Base-by-base conservation (phyloP, 768 basidiomycete genomes). In the Psilocybe tampanensis region DNA sequence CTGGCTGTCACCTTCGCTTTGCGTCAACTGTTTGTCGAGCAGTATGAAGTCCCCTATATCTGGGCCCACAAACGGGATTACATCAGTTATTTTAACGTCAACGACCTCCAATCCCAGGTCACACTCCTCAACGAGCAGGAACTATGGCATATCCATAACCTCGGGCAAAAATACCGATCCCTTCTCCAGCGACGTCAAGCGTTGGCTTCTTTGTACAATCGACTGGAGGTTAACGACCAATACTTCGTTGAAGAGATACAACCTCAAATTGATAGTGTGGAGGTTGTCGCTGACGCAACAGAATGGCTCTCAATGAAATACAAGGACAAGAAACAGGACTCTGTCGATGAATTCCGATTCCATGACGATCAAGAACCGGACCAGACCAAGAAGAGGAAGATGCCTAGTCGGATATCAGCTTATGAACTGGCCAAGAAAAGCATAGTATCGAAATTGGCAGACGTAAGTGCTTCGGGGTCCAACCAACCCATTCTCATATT, bases 21-120 rank as follows among this genome's bases (percentile, higher is more conserved):
- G 33, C 81, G 86, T 32, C 92, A 86, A 68, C 79, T 98, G 53
- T 95, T 98, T 72, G 73, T 93, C 48, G 86, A 94, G 42, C 86
- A 92, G 64, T 89, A 91, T 61, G 97, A 99, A 70, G 95, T 98
- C 7, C 94, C 97, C 0, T 95, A 94, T 73, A 86, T 98, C 60
- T 97, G 91, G 90, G 85, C 86, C 17, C 94, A 98, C 77, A 92
- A 92, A 65, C 84, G 92, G 34, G 97, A 99, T 70, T 89, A 92
- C 66, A 89, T 98, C 65, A 86, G 86, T 44, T 84, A 90, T 70
- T 92, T 91, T 71, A 90, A 94, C 65, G 78, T 84, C 45, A 70
- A 75, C 29, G 86, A 89, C n/a, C n/a, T n/a, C n/a, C n/a, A 56
- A 80, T 85, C 49, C 77, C 82, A 32, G 68, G 80, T n/a, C 84